Evolutionary conservation across 2,329 filamentous ascomycete genomes (phyloP).

Genomic region (Epichloe gansuensis): DNA sequence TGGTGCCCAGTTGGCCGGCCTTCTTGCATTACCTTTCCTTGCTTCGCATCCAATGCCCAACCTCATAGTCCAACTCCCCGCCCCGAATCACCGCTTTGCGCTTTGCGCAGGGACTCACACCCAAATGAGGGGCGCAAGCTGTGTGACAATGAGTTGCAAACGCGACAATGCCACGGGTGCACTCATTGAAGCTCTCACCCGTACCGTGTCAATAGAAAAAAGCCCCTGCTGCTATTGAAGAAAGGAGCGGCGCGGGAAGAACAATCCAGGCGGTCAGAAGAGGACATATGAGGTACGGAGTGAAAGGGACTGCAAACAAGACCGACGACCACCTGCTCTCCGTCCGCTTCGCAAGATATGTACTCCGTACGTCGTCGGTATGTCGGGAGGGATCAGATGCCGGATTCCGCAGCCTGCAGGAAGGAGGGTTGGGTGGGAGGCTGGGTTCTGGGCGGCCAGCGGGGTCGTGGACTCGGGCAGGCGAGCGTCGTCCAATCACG

Average conservation of each 20-base stretch:
- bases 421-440: neutral
- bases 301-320: too few species aligned
- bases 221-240: neutral
- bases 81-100: neutral
- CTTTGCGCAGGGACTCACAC: neutral
- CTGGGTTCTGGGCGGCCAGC: neutral
- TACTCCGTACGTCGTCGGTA: too few species aligned
- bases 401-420: neutral
- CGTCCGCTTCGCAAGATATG: too few species aligned
- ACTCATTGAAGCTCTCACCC: neutral
- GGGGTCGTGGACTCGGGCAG: too few species aligned
- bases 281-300: too few species aligned
- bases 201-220: neutral
- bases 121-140: neutral
- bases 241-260: neutral
- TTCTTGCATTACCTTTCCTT: neutral
- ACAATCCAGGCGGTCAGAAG: neutral
- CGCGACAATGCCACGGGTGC: neutral
- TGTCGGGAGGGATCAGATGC: neutral
- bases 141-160: neutral
- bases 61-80: neutral
- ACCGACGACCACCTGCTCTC: too few species aligned
- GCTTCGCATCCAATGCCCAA: neutral
- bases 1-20: neutral
- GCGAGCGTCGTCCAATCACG: too few species aligned